phyloP scores from a whole-genome alignment of 306 rosid species.

The Fragaria nilgerrensis region DNA sequence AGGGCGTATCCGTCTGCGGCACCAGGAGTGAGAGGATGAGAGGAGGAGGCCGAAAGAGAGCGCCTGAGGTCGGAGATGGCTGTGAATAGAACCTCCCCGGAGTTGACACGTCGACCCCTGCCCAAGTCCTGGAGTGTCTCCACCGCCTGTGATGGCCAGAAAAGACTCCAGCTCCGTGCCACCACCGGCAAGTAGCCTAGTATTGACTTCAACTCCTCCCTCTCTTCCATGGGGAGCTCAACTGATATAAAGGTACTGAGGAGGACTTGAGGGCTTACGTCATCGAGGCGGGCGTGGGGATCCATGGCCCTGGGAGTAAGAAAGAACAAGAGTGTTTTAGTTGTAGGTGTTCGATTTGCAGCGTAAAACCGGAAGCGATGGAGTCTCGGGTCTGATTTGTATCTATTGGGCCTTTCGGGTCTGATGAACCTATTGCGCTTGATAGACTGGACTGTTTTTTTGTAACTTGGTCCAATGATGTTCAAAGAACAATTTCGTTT shows the following conservation, averaged over 20 bases:
- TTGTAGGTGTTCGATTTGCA: not conserved
- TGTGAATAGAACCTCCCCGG: constrained; percentile 48
- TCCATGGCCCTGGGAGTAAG: constrained; percentile 34
- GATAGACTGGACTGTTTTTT: not conserved
- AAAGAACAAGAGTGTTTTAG: no score
- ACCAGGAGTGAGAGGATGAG: constrained; percentile 41
- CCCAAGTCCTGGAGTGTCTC: constrained; percentile 52
- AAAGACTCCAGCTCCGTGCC: constrained; percentile 45
- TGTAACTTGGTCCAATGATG: not conserved
- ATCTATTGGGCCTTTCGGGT: not conserved
- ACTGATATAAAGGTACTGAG: no score
- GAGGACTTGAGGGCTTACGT: constrained; percentile 22
- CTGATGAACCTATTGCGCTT: not conserved
- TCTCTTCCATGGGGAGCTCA: constrained; percentile 45
- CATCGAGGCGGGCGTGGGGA: constrained; percentile 39
- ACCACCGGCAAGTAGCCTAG: constrained; percentile 58
- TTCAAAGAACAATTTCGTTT: not conserved
- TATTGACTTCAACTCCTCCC: constrained; percentile 68
- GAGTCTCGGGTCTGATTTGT: not conserved
- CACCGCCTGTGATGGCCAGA: constrained; percentile 75
- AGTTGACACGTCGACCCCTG: constrained; percentile 44
- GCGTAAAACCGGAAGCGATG: constrained; percentile 8
- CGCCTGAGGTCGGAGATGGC: constrained; percentile 55
- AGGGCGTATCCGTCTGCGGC: constrained; percentile 54
- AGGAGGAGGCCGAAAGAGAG: constrained; percentile 55